These are phyloP conservation scores for Phyllostachys edulis DNA, from an alignment of 176 grass and related monocot genomes.

Conservation along the genomic window DNA sequence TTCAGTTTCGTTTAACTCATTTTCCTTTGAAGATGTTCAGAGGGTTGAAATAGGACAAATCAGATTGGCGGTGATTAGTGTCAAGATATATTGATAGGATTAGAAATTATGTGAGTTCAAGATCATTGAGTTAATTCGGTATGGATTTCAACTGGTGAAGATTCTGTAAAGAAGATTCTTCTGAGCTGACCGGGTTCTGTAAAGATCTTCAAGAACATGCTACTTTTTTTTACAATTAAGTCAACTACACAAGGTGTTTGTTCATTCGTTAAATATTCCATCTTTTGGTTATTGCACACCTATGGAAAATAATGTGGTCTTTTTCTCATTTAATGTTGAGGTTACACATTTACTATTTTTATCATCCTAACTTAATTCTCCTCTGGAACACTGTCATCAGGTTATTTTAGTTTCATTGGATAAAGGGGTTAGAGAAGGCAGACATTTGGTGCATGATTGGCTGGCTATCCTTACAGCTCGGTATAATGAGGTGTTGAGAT, in stretches of 20 bases:
- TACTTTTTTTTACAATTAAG: background rate
- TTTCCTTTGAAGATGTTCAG: background rate
- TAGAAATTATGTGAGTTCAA: conserved; percentile 5
- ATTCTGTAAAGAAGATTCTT: background rate
- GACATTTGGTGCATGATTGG: conserved; percentile 80
- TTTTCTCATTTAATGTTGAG: background rate
- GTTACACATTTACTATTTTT: conserved; percentile 4
- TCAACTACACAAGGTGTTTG: background rate
- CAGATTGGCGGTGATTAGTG: background rate
- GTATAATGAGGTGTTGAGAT: conserved; percentile 59
- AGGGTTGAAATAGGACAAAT: conserved; percentile 9
- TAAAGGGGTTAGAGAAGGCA: conserved; percentile 86
- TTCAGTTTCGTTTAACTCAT: conserved; percentile 27
- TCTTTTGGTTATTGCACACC: background rate
- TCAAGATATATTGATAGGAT: background rate
- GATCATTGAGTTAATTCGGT: conserved; percentile 18
- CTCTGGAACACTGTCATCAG: conserved; percentile 40
- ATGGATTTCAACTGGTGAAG: background rate
- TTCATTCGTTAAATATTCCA: background rate
- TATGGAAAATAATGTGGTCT: background rate
- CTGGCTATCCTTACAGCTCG: conserved; percentile 77
- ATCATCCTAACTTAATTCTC: background rate
- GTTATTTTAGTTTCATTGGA: conserved; percentile 86
- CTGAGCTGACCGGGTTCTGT: background rate
- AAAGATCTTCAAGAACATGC: background rate